A percentile compares a stretch with the other conserved stretches of the same genome.
Evolutionary conservation across 2,329 filamentous ascomycete genomes (phyloP).

Genomic region (Penicillium sp.): DNA sequence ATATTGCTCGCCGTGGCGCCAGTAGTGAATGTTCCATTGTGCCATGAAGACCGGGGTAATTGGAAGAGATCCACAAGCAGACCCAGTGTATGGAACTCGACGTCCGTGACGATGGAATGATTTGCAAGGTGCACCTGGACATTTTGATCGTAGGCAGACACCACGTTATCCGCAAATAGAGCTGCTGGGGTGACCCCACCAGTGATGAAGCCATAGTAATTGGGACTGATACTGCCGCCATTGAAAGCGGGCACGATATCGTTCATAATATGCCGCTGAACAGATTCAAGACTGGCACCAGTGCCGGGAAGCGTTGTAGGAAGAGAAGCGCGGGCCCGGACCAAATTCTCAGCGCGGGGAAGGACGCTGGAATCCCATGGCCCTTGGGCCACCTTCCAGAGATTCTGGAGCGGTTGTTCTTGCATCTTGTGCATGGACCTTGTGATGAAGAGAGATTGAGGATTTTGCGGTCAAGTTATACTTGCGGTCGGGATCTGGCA

Average conservation of each 20-base stretch:
- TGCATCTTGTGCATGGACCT: constrained; percentile 20
- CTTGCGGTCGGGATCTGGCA: constrained; percentile 8
- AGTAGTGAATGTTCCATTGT: constrained; percentile 76
- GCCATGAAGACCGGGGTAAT: constrained; percentile 58
- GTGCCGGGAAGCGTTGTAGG: constrained; percentile 26
- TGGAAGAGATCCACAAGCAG: constrained; percentile 67
- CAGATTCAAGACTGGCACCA: constrained; percentile 32
- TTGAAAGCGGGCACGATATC: constrained; percentile 59
- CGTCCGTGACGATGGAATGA: constrained; percentile 70
- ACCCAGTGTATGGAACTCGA: constrained; percentile 69
- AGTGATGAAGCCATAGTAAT: constrained; percentile 87
- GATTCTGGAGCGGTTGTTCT: constrained; percentile 21
- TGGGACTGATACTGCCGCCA: constrained; percentile 59
- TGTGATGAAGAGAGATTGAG: no score
- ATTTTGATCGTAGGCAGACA: constrained; percentile 77
- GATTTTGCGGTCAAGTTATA: constrained; percentile 8
- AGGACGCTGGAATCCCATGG: constrained; percentile 32
- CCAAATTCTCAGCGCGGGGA: constrained; percentile 30
- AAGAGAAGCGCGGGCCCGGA: constrained; percentile 35
- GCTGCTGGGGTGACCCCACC: constrained; percentile 78
- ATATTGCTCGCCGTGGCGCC: constrained; percentile 66
- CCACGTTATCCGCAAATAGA: constrained; percentile 78
- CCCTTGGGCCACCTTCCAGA: constrained; percentile 34
- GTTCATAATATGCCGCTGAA: constrained; percentile 40
- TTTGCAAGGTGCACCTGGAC: constrained; percentile 74